Conservation (phyloP, 768 basidiomycete genomes). For the Russula griseocarnosa region DNA sequence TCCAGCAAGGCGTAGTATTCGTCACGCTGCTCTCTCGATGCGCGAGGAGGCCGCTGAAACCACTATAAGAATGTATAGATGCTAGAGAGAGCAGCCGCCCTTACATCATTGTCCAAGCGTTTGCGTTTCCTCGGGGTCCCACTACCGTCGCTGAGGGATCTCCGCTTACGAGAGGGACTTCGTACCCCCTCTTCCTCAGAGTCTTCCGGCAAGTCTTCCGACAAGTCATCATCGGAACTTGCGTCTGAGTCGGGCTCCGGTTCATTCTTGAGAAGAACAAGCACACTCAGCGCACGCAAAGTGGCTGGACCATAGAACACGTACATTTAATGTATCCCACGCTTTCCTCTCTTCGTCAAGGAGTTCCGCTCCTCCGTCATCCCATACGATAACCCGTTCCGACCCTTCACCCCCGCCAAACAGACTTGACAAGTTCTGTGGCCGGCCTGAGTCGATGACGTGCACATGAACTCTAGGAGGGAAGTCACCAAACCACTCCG, state of each 20-base stretch:
- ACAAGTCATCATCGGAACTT: conserved; percentile 46
- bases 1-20: conserved; percentile 60
- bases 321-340: conserved; percentile 80
- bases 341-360: conserved; percentile 71
- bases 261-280: conserved; percentile 57
- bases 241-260: conserved; percentile 70
- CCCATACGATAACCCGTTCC: conserved; percentile 85
- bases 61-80: conserved; percentile 5
- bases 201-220: conserved; percentile 42
- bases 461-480: conserved; percentile 64
- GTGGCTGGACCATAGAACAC: conserved; percentile 26
- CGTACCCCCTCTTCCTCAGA: conserved; percentile 44
- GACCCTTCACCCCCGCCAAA: conserved; percentile 67
- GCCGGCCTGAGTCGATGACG: conserved; percentile 91
- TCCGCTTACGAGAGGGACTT: conserved; percentile 51
- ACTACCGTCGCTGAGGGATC: conserved; percentile 29
- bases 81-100: conserved; percentile 18
- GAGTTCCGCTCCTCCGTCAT: conserved; percentile 75
- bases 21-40: conserved; percentile 68
- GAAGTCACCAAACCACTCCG: conserved; percentile 75
- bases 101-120: conserved; percentile 44
- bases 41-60: conserved; percentile 47
- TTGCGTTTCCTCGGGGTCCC: conserved; percentile 33
- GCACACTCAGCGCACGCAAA: not conserved
- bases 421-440: conserved; percentile 81